Percentiles rank a stretch among this genome's conserved stretches.
phyloP scores from a whole-genome alignment of 345 rosid species.

The Lepidium aucheri region DNA sequence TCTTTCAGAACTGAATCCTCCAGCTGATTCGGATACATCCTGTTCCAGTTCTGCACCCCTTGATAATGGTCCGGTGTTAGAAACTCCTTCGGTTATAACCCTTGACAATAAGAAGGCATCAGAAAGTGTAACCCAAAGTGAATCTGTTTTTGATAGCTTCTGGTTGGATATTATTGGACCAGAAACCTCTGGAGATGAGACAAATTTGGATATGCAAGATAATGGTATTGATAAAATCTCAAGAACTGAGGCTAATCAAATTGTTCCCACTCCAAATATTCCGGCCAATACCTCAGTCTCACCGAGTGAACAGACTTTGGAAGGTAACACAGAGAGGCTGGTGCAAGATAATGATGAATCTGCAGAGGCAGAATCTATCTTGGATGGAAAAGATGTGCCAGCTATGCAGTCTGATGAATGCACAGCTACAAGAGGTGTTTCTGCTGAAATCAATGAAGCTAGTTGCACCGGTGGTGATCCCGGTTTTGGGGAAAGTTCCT shows the following conservation, averaged over 20 bases:
- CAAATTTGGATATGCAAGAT: slow-evolving; percentile 4
- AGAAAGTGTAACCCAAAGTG: slow-evolving; percentile 10
- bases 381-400: slow-evolving; percentile 30
- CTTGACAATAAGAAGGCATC: slow-evolving; percentile 1
- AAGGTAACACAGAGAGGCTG: slow-evolving; percentile 19
- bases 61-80: slow-evolving; percentile 18
- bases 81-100: slow-evolving; percentile 12
- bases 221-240: neutral
- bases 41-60: neutral
- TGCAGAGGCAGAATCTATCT: slow-evolving; percentile 28
- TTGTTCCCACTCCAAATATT: slow-evolving; percentile 27
- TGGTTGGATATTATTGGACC: slow-evolving; percentile 31
- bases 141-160: slow-evolving; percentile 15
- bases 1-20: slow-evolving; percentile 20
- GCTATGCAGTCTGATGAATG: slow-evolving; percentile 31
- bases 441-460: slow-evolving; percentile 27
- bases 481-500: slow-evolving; percentile 30
- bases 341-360: slow-evolving; percentile 10
- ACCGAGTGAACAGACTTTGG: slow-evolving; percentile 30
- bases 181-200: slow-evolving; percentile 12
- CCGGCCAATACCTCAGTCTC: slow-evolving; percentile 16
- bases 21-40: slow-evolving; percentile 15
- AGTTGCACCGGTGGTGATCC: slow-evolving; percentile 25
- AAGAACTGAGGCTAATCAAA: slow-evolving; percentile 16
- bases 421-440: slow-evolving; percentile 23